Evolutionary conservation across 441 rosid species (phyloP).

Genomic region (Syzygium malaccense): DNA sequence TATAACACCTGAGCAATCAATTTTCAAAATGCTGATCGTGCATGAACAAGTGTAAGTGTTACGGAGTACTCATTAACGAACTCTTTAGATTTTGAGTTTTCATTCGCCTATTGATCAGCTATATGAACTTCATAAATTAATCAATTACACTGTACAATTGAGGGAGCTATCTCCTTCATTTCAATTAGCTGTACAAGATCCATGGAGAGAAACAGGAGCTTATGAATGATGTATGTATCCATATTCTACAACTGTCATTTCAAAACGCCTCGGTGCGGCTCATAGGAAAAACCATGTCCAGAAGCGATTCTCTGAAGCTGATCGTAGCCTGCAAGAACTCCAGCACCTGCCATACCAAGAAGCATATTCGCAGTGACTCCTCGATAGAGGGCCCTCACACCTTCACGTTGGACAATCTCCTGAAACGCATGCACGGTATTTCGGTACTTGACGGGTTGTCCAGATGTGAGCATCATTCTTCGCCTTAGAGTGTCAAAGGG

Average conservation of each 20-base stretch:
- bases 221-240: neutral
- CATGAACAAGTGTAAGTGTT: neutral
- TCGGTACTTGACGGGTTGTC: conserved; percentile 61
- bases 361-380: conserved; percentile 94
- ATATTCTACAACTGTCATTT: conserved; percentile 17
- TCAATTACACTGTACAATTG: neutral
- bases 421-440: conserved; percentile 47
- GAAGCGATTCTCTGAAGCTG: conserved; percentile 62
- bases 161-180: neutral
- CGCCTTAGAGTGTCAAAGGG: conserved; percentile 86
- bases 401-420: conserved; percentile 64
- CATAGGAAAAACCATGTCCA: conserved; percentile 26
- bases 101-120: neutral
- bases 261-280: conserved; percentile 21
- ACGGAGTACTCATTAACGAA: neutral
- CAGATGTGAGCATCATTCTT: conserved; percentile 97
- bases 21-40: neutral
- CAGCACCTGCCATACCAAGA: conserved; percentile 93
- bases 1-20: neutral
- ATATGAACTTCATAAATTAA: neutral
- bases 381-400: conserved; percentile 59
- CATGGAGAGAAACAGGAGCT: neutral
- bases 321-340: conserved; percentile 92
- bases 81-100: neutral
- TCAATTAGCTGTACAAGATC: neutral